Conservation (phyloP, 2,329 filamentous ascomycete species). For the Sporothrix brunneoviolacea region DNA sequence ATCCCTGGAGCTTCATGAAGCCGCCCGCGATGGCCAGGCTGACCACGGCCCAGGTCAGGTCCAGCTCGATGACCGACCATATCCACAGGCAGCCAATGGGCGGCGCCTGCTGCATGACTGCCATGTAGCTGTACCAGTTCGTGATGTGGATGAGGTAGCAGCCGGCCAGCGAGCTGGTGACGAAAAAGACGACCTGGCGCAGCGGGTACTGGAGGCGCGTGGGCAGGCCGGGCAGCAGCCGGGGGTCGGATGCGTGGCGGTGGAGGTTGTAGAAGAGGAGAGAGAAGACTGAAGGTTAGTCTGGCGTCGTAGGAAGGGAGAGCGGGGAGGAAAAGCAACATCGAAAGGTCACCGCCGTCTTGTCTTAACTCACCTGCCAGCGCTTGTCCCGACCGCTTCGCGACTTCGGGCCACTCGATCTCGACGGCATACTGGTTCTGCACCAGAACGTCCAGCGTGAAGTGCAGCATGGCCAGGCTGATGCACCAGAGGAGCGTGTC, state of each 20-base stretch:
- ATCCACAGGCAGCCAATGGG: constrained; percentile 85
- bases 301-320: too few relatives aligned
- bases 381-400: constrained; percentile 45
- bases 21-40: constrained; percentile 41
- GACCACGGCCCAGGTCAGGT: constrained; percentile 56
- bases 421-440: constrained; percentile 70
- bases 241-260: constrained; percentile 41
- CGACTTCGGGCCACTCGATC: constrained; percentile 52
- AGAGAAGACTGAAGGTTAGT: constrained; percentile 52
- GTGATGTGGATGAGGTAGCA: constrained; percentile 77
- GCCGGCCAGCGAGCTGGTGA: constrained; percentile 54
- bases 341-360: too few relatives aligned
- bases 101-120: constrained; percentile 88
- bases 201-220: constrained; percentile 38
- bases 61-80: constrained; percentile 84
- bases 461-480: constrained; percentile 64
- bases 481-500: constrained; percentile 53
- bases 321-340: too few relatives aligned
- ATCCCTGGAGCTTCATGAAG: constrained; percentile 46
- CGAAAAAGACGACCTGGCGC: constrained; percentile 58
- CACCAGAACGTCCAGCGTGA: constrained; percentile 72
- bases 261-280: constrained; percentile 52
- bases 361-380: constrained; percentile 25
- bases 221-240: constrained; percentile 44
- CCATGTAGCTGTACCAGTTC: constrained; percentile 74